Percentiles rank a stretch among this genome's conserved stretches.
These are phyloP conservation scores for Saccharomyces uvarum DNA, from an alignment of 1,139 yeast genomes.

Conservation along the genomic window DNA sequence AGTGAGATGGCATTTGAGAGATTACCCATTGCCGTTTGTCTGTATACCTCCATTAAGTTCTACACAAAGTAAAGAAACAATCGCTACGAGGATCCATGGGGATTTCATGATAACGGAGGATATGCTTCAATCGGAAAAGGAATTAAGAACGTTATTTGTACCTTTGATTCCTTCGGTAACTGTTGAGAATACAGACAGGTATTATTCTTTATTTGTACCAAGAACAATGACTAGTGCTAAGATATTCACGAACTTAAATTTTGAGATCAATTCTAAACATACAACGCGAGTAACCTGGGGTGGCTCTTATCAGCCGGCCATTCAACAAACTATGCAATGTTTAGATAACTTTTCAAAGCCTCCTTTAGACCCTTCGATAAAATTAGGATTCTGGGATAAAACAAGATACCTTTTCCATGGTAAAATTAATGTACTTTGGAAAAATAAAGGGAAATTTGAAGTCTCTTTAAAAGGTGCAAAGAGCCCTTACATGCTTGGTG, in stretches of 20 bases:
- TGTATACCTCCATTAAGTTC: slow-evolving; percentile 37
- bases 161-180: slow-evolving; percentile 48
- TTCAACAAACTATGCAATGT: slow-evolving; percentile 72
- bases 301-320: slow-evolving; percentile 72
- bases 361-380: slow-evolving; percentile 76
- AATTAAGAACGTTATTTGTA: slow-evolving; percentile 53
- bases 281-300: slow-evolving; percentile 83
- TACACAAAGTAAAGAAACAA: slow-evolving; percentile 30
- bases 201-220: slow-evolving; percentile 57
- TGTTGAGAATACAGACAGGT: slow-evolving; percentile 36
- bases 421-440: slow-evolving; percentile 41
- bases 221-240: slow-evolving; percentile 76
- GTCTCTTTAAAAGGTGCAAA: slow-evolving; percentile 58
- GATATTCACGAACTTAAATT: slow-evolving; percentile 53
- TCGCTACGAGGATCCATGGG: slow-evolving; percentile 38
- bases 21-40: slow-evolving; percentile 52
- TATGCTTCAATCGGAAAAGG: slow-evolving; percentile 38
- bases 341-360: slow-evolving; percentile 81
- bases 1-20: slow-evolving; percentile 55
- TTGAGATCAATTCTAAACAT: slow-evolving; percentile 46
- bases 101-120: slow-evolving; percentile 52
- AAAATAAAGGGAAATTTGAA: slow-evolving; percentile 47
- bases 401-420: slow-evolving; percentile 57
- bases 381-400: slow-evolving; percentile 76
- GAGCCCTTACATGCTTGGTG: slow-evolving; percentile 67